Evolutionary conservation across 768 basidiomycete species (phyloP).

Genomic region (Mycena indigotica): DNA sequence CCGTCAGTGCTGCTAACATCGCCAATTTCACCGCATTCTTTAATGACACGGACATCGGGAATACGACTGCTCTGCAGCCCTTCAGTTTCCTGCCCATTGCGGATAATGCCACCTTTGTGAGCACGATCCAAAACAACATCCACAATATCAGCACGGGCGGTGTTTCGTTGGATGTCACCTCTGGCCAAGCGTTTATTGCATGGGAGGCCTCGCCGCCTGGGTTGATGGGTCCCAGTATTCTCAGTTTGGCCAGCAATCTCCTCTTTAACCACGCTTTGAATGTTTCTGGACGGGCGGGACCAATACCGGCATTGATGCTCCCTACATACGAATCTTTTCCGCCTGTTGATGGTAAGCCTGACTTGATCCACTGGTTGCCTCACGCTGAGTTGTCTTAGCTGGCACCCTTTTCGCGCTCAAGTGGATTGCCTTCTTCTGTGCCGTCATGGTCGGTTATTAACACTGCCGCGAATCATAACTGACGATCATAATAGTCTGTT

Average conservation of each 20-base stretch:
- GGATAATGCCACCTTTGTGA: background rate
- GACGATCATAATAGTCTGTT: slow-evolving; percentile 65
- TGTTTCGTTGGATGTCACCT: slow-evolving; percentile 57
- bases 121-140: background rate
- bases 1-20: slow-evolving; percentile 25
- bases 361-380: no score
- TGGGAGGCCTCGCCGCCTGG: slow-evolving; percentile 72
- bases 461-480: no score
- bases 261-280: slow-evolving; percentile 67
- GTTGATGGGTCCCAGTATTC: slow-evolving; percentile 55
- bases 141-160: slow-evolving; percentile 61
- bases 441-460: slow-evolving; percentile 66
- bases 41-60: slow-evolving; percentile 43
- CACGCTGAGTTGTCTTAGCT: no score
- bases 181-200: slow-evolving; percentile 58
- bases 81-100: slow-evolving; percentile 31
- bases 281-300: slow-evolving; percentile 39
- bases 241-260: slow-evolving; percentile 71
- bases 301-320: slow-evolving; percentile 53
- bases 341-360: slow-evolving; percentile 40
- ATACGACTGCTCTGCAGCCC: slow-evolving; percentile 27
- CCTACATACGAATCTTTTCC: slow-evolving; percentile 64
- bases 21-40: background rate
- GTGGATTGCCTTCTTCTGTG: slow-evolving; percentile 77
- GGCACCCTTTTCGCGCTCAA: slow-evolving; percentile 64